Base-by-base conservation (phyloP, 805 yeast genomes). In the Metschnikowia arizonensis region DNA sequence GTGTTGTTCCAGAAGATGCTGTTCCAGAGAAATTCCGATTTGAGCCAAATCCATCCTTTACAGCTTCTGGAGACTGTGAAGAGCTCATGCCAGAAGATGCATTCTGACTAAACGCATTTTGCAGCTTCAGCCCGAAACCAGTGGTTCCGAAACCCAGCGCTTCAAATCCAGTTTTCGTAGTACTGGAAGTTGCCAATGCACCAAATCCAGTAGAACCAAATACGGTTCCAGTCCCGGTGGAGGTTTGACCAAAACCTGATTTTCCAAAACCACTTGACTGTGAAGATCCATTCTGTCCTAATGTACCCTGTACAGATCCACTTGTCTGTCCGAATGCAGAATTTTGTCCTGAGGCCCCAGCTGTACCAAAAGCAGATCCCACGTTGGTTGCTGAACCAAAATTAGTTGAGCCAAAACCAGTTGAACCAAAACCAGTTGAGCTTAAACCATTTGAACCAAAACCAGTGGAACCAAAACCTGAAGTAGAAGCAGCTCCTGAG, bases 21-120 rank as follows among this genome's bases (percentile, higher is more conserved):
- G 12, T 24, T 24, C 30, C n/a, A n/a, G n/a, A n/a, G 19, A 48
- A 6, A 12, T 14, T 18, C 35, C 10, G 23, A 18, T 10, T 18
- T 10, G 32, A 29, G 3, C 62, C 62, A 46, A 56, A 59, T 21
- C 56, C 50, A 14, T 46, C 8, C 12, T 26, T n/a, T 1, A 21
- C 33, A 3, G 37, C 10, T 23, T 33, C 17, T 7, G 40, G 15
- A 19, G 25, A 15, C 15, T 36, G 31, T 5, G 37, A 6, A 2
- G 37, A 12, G 30, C 23, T 23, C 4, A 15, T 25, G 23, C 19
- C 17, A 12, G 21, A 6, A 32, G 29, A 14, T 34, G 38, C 9
- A 14, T 14, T 23, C 23, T 23, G 38, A 15, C 19, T 14, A 23
- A 24, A 14, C 4, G 38, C 19, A 14, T 14, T 11, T 14, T 24